Conservation (phyloP, 108 stramenopile genomes). For the Aurantiochytrium sp. region DNA sequence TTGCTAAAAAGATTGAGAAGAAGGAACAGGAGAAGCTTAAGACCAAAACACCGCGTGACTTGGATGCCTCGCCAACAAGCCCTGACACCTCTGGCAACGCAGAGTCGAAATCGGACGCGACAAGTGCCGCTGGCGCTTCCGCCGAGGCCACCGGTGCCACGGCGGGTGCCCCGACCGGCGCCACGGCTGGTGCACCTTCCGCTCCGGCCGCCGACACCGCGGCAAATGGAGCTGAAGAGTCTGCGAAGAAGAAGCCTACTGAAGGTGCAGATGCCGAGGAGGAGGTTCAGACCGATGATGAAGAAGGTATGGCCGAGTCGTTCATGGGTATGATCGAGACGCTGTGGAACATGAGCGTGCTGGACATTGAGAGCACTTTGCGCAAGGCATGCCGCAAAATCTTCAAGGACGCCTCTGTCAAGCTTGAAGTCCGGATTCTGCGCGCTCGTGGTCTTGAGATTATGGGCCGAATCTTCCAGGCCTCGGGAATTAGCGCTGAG, state of each 20-base stretch:
- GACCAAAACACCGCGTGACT: not conserved
- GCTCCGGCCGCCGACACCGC: too few relatives aligned
- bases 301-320: not conserved
- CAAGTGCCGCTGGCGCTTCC: too few relatives aligned
- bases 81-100: not conserved
- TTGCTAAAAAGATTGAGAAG: not conserved
- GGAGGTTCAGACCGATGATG: not conserved
- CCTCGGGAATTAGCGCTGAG: not conserved
- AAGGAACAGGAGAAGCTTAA: not conserved
- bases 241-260: not conserved
- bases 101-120: too few relatives aligned
- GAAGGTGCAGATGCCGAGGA: not conserved
- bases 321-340: constrained; percentile 17
- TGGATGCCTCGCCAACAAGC: not conserved
- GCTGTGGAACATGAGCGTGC: not conserved
- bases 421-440: not conserved
- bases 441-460: constrained; percentile 5
- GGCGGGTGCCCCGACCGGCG: not conserved
- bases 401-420: not conserved
- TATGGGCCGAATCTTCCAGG: not conserved
- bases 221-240: too few relatives aligned
- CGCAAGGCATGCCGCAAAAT: not conserved
- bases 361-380: constrained; percentile 16
- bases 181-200: not conserved
- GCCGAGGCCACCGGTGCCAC: not conserved